Conservation (phyloP, 2,329 filamentous ascomycete genomes). For the Botrytis elliptica region DNA sequence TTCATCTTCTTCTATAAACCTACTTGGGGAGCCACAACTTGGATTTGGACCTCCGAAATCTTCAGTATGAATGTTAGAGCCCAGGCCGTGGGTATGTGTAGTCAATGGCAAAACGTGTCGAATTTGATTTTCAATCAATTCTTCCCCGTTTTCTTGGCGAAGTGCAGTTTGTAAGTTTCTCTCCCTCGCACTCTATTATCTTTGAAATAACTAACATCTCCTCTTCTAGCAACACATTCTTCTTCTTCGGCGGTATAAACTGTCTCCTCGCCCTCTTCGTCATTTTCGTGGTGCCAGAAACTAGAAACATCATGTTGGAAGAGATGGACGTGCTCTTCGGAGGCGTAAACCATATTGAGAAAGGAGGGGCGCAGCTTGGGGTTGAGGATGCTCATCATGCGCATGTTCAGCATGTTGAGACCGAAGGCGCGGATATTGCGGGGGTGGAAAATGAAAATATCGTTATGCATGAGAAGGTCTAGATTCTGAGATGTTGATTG, state of each 20-base stretch:
- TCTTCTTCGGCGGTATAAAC: constrained; percentile 55
- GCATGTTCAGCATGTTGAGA: constrained; percentile 27
- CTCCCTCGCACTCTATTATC: not conserved
- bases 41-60: constrained; percentile 70
- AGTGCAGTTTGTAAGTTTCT: constrained; percentile 44
- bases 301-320: constrained; percentile 53
- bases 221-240: constrained; percentile 36
- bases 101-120: constrained; percentile 61
- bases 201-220: not conserved
- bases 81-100: constrained; percentile 67
- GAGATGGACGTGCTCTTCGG: constrained; percentile 56
- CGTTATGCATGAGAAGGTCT: not conserved
- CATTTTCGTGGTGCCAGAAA: constrained; percentile 54
- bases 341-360: constrained; percentile 36
- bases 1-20: constrained; percentile 70
- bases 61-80: constrained; percentile 72
- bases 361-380: constrained; percentile 34
- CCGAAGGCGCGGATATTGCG: not conserved
- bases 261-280: constrained; percentile 49
- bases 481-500: not conserved
- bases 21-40: constrained; percentile 67
- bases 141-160: constrained; percentile 65
- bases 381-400: constrained; percentile 35
- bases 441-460: not conserved
- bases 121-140: constrained; percentile 69